Evolutionary conservation across 2,329 filamentous ascomycete genomes (phyloP), one percentile per base, ranked within the genome.

Genomic region (Dendrostoma leiphaemia): DNA sequence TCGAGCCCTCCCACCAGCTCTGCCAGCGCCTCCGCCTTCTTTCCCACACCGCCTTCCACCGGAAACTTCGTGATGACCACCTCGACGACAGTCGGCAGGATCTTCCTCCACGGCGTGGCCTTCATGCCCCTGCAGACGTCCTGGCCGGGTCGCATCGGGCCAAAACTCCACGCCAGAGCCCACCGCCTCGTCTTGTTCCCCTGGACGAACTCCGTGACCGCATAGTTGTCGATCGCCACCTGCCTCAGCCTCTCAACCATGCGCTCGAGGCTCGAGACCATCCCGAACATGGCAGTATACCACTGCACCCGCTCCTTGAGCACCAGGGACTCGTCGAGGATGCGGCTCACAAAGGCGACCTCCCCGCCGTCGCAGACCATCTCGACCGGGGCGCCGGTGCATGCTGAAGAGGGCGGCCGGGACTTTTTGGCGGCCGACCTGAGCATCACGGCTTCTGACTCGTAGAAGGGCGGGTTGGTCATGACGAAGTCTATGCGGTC

Each of bases 381-480:
- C 69, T 99, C 94, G 1, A 85, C 77, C 0, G 83, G 78, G 0
- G 88, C 82, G 6, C 93, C 94, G 0, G 92, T 96, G 65, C 84
- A 84, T 46, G 88, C 85, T 0, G 89, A 88, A 53, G 82, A 82
- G 0, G 92, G 88, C 0, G 84, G 84, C 0, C 79, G 77, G 3
- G 78, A 71, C 68, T 97, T 96, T 34, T 78, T 70, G 15, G 75
- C 69, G 0, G 89, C 87, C 1, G 86, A 87, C 4, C 75, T 71
- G 3, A 79, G 61, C 70, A 97, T 82, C 48, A 95, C 91, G 5
- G 78, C 71, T 3, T 80, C 73, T 0, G 89, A 91, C n/a, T 77
- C 70, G 74, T 97, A 97, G 72, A 99, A 99, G 0, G 94, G 94
- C 0, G 94, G 94, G 62, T 99, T 99, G 60, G 88, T 93, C 85